Conservation (phyloP, 371 early-diverging fungal genomes). For the Circinella minor region DNA sequence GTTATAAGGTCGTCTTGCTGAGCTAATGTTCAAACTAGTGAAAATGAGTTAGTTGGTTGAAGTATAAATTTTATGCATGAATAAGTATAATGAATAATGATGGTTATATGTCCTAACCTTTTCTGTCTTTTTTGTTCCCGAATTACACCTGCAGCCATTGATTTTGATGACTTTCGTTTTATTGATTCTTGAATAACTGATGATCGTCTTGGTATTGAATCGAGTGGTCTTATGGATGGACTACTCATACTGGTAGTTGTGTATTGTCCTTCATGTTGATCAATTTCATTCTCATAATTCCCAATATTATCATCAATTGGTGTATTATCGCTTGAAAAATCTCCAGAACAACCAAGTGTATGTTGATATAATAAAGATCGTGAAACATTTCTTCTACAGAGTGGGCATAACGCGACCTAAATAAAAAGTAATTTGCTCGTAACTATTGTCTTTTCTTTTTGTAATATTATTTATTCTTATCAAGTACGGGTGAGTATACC, state of each 20-base stretch:
- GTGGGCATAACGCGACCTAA: not conserved
- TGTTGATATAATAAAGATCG: not conserved
- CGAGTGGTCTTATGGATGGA: not conserved
- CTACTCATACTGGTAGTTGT: not conserved
- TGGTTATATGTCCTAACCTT: not conserved
- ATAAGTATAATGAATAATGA: not conserved
- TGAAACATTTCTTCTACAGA: not conserved
- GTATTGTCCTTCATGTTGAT: too few relatives aligned
- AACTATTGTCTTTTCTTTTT: too few relatives aligned
- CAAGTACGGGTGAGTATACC: not conserved
- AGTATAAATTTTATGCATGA: not conserved
- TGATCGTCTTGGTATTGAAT: not conserved
- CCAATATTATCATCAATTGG: not conserved
- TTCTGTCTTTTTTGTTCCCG: constrained; percentile 1
- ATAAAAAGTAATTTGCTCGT: not conserved
- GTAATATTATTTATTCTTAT: too few relatives aligned
- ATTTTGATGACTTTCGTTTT: constrained; percentile 7
- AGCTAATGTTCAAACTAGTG: not conserved
- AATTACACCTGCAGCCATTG: constrained; percentile 4
- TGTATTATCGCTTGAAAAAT: too few relatives aligned
- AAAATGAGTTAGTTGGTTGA: too few relatives aligned
- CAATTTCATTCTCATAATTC: not conserved
- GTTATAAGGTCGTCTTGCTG: not conserved
- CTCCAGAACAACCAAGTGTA: not conserved
- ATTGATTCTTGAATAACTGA: not conserved